Evolutionary conservation across 2,329 filamentous ascomycete genomes (phyloP), one percentile per base, ranked within the genome.

Genomic region (Raffaelea albimanens): DNA sequence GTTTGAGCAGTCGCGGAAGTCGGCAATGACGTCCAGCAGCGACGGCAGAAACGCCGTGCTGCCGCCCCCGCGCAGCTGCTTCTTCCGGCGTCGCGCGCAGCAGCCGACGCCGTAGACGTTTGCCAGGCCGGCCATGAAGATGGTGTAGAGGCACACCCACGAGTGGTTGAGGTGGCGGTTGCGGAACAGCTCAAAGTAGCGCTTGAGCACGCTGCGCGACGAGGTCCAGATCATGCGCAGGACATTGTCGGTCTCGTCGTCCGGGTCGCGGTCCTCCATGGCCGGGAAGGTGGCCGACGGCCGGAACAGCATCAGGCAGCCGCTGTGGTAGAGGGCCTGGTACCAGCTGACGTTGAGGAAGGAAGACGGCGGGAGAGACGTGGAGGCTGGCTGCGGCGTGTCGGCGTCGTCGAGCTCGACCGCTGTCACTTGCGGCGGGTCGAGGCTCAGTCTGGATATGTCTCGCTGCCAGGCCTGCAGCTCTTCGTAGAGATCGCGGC

Each of bases 41-140:
- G 48, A 34, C 1, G 54, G 54, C 19, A 53, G 38, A 16, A 53
- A 45, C 2, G 16, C 38, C 9, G 10, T 16, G 34, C 11, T 33
- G 16, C 11, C 47, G 23, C 46, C 25, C 20, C 29, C 42, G 46
- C 46, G 41, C 44, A 56, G 34, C 40, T 51, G 3, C n/a, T n/a
- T n/a, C n/a, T n/a, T n/a, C n/a, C n/a, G n/a, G n/a, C n/a, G n/a
- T n/a, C n/a, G n/a, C n/a, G n/a, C n/a, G n/a, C n/a, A n/a, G 34
- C 52, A 49, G 3, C 54, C 54, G 13, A 56, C 46, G 33, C 41
- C 41, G 42, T 56, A 56, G 13, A 53, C 40, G 20, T 51, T 52
- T 33, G 53, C 44, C 3, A 56, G 45, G 3, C 54, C 54, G 3
- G 54, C 54, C 29, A 53, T 55, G 48, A 56, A 53, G 13, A 56